Evolutionary conservation across 805 yeast species (phyloP), one percentile per base, ranked within the genome.

Genomic region (Teunomyces panamensis): DNA sequence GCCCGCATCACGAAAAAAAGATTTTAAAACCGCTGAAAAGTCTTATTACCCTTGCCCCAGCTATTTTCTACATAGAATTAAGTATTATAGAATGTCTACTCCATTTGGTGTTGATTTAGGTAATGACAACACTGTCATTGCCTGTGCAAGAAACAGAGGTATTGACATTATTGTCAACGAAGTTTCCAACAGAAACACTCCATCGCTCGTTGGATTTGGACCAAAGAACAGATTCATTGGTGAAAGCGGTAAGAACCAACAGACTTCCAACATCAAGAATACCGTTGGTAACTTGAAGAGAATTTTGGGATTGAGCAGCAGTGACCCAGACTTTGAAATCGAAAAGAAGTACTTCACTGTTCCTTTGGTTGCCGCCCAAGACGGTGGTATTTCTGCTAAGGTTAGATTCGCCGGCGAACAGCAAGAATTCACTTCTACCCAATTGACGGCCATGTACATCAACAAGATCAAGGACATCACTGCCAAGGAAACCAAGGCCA

Each of bases 21-120:
- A 28, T 44, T 46, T 42, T 28, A 46, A 46, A 41, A 30, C 24
- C 33, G 46, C 20, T 27, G 46, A 37, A 37, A 37, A 37, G 41
- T 37, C 30, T 26, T 14, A 32, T 24, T 24, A 29, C 29, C 14
- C 41, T 20, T 20, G 24, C 41, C 30, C 41, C 28, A 24, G 30
- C 27, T 37, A 37, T 24, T 37, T 16, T 33, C 24, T 24, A 47
- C 59, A 51, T 44, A 50, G 28, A 46, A 32, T 14, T 43, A 44
- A 32, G 20, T 43, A 11, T 29, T 7, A 33, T 20, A 45, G 46
- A 45, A 90, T 89, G 96, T 87, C 96, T 73, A 80, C 85, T 67
- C 96, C 96, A 74, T 87, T 91, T 65, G 99, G 99, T 78, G 85
- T 94, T 73, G 99, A 94, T 83, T 86, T 94, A 68, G 99, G 99